Evolutionary conservation across 2,329 filamentous ascomycete species (phyloP).

Genomic region (Parafenestella ontariensis): DNA sequence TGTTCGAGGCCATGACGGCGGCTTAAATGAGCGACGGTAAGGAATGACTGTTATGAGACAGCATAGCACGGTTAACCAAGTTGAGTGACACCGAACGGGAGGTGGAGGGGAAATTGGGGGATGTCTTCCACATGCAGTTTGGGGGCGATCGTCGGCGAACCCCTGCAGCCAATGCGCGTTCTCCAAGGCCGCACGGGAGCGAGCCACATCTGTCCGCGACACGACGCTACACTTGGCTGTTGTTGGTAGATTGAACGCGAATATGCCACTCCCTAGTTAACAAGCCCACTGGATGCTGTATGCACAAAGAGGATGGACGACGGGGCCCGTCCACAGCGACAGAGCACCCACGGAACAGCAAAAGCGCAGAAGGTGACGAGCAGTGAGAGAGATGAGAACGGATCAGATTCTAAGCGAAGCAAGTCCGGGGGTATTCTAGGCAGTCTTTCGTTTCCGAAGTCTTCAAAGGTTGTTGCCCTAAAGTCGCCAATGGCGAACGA

Average conservation of each 20-base stretch:
- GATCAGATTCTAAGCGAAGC: conserved; percentile 51
- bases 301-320: conserved; percentile 33
- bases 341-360: conserved; percentile 14
- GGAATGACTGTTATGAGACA: conserved; percentile 23
- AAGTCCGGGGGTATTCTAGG: conserved; percentile 72
- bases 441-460: conserved; percentile 46
- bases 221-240: conserved; percentile 12
- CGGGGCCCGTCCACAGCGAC: conserved; percentile 15
- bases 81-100: conserved; percentile 20
- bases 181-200: conserved; percentile 18
- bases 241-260: conserved; percentile 16
- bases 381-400: conserved; percentile 5
- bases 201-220: conserved; percentile 7
- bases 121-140: conserved; percentile 30
- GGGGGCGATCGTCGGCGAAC: conserved; percentile 16
- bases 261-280: conserved; percentile 24
- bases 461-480: conserved; percentile 39
- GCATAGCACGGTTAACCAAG: conserved; percentile 19
- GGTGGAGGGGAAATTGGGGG: conserved; percentile 32
- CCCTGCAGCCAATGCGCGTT: conserved; percentile 26
- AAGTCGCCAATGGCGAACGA: conserved; percentile 23
- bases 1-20: conserved; percentile 63
- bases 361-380: conserved; percentile 6
- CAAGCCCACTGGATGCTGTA: conserved; percentile 20
- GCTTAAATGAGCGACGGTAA: conserved; percentile 27